Evolutionary conservation across 805 yeast genomes (phyloP).

Genomic region (Ascoidea asiatica): DNA sequence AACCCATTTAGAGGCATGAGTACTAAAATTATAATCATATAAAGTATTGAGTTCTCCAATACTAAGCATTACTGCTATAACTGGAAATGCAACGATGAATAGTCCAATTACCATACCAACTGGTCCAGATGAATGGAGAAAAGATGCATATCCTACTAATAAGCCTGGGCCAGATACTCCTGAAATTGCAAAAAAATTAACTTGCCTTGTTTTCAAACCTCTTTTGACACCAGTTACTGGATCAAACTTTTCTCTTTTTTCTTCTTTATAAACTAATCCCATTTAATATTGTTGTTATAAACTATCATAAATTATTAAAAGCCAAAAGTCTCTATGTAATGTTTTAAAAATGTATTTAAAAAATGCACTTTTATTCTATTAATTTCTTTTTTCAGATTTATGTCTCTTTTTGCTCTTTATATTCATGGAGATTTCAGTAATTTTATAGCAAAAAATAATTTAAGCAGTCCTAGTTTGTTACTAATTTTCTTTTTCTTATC

Average conservation of each 20-base stretch:
- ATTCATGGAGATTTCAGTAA: too few relatives aligned
- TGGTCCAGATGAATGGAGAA: slow-evolving; percentile 36
- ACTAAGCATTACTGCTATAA: slow-evolving; percentile 39
- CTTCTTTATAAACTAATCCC: too few relatives aligned
- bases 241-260: slow-evolving; percentile 6
- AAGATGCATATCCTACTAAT: slow-evolving; percentile 38
- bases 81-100: slow-evolving; percentile 37
- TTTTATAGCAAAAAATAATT: too few relatives aligned
- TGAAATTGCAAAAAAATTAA: slow-evolving; percentile 37
- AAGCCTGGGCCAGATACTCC: slow-evolving; percentile 53
- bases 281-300: too few relatives aligned
- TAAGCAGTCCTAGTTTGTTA: too few relatives aligned
- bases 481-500: too few relatives aligned
- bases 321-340: too few relatives aligned
- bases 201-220: slow-evolving; percentile 34
- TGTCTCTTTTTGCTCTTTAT: too few relatives aligned
- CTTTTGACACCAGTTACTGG: slow-evolving; percentile 25
- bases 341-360: too few relatives aligned
- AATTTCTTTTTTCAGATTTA: too few relatives aligned
- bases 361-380: too few relatives aligned
- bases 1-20: slow-evolving; percentile 34
- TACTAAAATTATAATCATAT: slow-evolving; percentile 40
- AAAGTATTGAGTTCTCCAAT: slow-evolving; percentile 43
- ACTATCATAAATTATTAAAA: too few relatives aligned
- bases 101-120: slow-evolving; percentile 38